These are phyloP conservation scores for Pichia thaimueangensis DNA, from an alignment of 805 yeast genomes.

Conservation along the genomic window DNA sequence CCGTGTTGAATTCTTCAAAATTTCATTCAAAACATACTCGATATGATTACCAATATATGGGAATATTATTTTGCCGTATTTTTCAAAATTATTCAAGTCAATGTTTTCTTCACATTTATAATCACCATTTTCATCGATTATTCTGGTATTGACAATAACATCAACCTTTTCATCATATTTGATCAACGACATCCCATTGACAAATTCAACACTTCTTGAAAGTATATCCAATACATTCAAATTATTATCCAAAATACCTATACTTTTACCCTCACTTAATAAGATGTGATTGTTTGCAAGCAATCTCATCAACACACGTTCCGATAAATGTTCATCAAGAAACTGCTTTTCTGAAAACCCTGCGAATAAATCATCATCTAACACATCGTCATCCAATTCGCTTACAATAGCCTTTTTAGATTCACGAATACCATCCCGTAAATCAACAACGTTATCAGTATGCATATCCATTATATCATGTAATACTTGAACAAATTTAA, in stretches of 20 bases:
- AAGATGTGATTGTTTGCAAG: conserved; percentile 80
- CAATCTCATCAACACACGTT: conserved; percentile 80
- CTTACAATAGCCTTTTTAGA: conserved; percentile 28
- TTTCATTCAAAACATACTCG: conserved; percentile 81
- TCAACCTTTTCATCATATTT: conserved; percentile 75
- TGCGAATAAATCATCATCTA: conserved; percentile 20
- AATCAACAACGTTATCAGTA: conserved; percentile 72
- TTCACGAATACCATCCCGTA: conserved; percentile 72
- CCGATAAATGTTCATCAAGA: conserved; percentile 69
- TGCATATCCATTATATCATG: conserved; percentile 64
- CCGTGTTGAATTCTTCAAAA: conserved; percentile 79
- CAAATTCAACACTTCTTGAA: conserved; percentile 61
- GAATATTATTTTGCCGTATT: conserved; percentile 37
- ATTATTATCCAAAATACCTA: conserved; percentile 64
- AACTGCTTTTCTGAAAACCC: conserved; percentile 33
- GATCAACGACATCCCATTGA: conserved; percentile 74
- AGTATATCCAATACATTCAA: conserved; percentile 59
- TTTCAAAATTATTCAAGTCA: conserved; percentile 1
- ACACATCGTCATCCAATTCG: background rate
- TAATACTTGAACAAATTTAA: conserved; percentile 45
- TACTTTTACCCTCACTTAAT: conserved; percentile 33
- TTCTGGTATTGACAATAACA: conserved; percentile 42
- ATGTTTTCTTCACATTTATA: conserved; percentile 20
- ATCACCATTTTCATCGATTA: conserved; percentile 23
- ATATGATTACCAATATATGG: conserved; percentile 85